These are phyloP conservation scores for Picea abies DNA, from an alignment of 83 land plant genomes.

Conservation along the genomic window DNA sequence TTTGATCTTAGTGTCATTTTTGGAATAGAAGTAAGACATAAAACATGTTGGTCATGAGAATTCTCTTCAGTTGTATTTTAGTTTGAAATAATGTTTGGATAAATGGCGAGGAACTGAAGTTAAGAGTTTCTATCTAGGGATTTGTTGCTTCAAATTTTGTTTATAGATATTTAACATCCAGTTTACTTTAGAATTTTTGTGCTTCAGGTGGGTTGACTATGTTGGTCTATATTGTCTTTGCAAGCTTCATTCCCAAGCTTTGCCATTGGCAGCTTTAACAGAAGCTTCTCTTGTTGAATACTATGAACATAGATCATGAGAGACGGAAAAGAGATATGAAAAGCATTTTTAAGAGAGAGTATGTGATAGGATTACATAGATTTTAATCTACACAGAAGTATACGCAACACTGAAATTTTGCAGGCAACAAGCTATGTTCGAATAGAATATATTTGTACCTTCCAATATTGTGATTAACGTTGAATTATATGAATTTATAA, in stretches of 20 bases:
- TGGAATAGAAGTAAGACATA: no score
- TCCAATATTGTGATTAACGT: neutral
- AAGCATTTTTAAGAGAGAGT: constrained; percentile 17
- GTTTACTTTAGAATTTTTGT: neutral
- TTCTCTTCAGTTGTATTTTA: neutral
- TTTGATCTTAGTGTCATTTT: no score
- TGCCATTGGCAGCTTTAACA: constrained; percentile 69
- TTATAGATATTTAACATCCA: neutral
- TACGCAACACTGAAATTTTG: neutral
- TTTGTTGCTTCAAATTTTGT: neutral
- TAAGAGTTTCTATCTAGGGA: neutral
- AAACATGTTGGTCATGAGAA: no score
- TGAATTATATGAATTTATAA: neutral
- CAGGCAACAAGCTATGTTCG: neutral
- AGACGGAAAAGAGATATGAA: constrained; percentile 45
- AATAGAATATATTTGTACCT: neutral
- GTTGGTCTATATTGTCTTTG: neutral
- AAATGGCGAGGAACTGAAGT: neutral
- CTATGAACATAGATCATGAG: constrained; percentile 52
- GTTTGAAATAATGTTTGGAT: neutral
- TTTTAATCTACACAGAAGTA: neutral
- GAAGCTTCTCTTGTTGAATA: constrained; percentile 81
- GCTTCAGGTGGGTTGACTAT: neutral
- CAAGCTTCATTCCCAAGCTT: constrained; percentile 80
- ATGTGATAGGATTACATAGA: neutral